phyloP scores from a whole-genome alignment of 306 rosid genomes.

The Prunus kanzakura region DNA sequence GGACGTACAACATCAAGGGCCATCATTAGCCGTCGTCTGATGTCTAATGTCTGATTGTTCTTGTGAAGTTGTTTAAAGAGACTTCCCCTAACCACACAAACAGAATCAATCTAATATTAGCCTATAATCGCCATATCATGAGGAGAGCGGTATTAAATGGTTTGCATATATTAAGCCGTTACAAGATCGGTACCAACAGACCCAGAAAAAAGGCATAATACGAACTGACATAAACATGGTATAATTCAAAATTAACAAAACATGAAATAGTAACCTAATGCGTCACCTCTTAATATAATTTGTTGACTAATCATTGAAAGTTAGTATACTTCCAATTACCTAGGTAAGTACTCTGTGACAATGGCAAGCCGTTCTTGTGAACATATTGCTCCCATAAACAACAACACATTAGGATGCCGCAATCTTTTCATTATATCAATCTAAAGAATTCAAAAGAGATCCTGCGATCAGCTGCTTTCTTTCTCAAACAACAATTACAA shows the following conservation, averaged over 20 bases:
- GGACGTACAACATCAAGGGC: conserved; percentile 75
- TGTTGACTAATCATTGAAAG: neutral
- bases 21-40: conserved; percentile 61
- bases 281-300: neutral
- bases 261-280: neutral
- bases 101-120: conserved; percentile 14
- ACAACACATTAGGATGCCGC: conserved; percentile 79
- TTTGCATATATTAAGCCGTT: neutral
- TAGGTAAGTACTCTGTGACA: conserved; percentile 71
- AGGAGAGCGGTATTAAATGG: neutral
- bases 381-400: conserved; percentile 82
- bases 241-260: neutral
- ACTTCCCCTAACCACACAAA: conserved; percentile 62
- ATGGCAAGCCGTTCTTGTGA: conserved; percentile 64
- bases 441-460: conserved; percentile 35
- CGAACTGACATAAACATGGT: neutral
- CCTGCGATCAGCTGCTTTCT: conserved; percentile 19
- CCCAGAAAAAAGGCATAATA: neutral
- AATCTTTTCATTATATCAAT: conserved; percentile 81
- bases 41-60: conserved; percentile 58
- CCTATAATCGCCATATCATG: conserved; percentile 2
- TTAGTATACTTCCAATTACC: conserved; percentile 34
- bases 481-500: conserved; percentile 12
- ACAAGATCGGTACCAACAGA: neutral
- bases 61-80: conserved; percentile 66